Base-by-base conservation (phyloP, 495 filamentous ascomycete species). In the Xylaria sp. region DNA sequence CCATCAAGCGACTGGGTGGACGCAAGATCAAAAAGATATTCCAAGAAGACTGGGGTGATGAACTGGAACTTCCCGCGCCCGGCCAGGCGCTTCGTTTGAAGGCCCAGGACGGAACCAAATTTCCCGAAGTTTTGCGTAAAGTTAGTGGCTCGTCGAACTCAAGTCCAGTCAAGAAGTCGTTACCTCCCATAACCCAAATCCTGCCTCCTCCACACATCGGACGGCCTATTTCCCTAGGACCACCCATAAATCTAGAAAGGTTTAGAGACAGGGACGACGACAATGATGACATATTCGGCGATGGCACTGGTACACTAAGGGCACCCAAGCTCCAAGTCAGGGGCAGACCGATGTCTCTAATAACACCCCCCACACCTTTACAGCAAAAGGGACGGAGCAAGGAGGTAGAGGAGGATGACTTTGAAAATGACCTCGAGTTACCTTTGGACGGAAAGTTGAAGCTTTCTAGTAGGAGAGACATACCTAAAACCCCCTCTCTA, bases 1-100 rank as follows among this genome's bases (percentile, higher is more conserved):
- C 94, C 14, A 99, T 99, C 78, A 97, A 97, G 83, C 85, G 94
- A 77, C 85, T 99, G 8, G 94, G 94, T 57, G 92, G 90, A 73
- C 90, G 90, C 75, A 96, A 93, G 73, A 86, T 90, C 55, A 92
- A 90, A 77, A 93, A 91, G 79, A 90, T 93, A 70, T 81, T 87
- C 53, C 85, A 91, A 74, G 96, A 98, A 79, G 95, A 66, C 19
- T 98, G 95, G 92, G 91, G 89, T 58, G 93, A 97, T 70, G 96
- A 98, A 76, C 82, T 99, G 61, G 94, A 97, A 72, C 83, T 98
- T 52, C 93, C 94, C 1, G 84, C 83, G 52, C 80, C 82, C 43
- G 88, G 89, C 58, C 84, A 84, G 53, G 78, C 85, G 4, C 80
- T 95, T 67, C 85, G 90, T 73, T 84, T 97, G 62, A 92, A 90